Evolutionary conservation across 441 rosid species (phyloP), one percentile per base, ranked within the genome.

Genomic region (Cnidoscolus chayamansa): DNA sequence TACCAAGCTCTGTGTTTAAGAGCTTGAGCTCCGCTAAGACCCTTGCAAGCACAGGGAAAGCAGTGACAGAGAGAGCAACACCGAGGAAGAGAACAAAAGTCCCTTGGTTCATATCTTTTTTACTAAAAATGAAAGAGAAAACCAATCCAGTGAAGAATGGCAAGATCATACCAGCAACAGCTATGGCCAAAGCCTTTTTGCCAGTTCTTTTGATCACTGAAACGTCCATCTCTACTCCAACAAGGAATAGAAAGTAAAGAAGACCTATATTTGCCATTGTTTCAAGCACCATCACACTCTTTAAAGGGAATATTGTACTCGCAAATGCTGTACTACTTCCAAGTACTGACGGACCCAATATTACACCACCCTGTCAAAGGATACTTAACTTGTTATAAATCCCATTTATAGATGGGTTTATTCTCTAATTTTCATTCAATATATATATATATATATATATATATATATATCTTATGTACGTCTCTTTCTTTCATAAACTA

Each of bases 261-360:
- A 96, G 90, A 57, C 98, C 97, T 1, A 96, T 83, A 11, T 91
- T 93, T n/a, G 98, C 97, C 97, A 93, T 90, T 66, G 97, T 91
- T 80, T 96, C 99, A 13, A 95, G 94, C 75, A 95, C 98, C 97
- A 95, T 89, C 53, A 95, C 98, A 78, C 97, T 91, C 72, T 94
- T 81, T 1, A 91, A 78, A 11, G 99, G 99, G 72, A 95, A 95
- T 0, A 95, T 16, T 0, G 84, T 71, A 43, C 69, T 68, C 1
- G 90, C 86, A 0, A 91, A 89, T 17, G 1, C 5, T 0, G 10
- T 0, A 56, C 61, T 82, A 7, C 87, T 84, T 16, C 97, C 97
- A 0, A 93, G 86, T 10, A 88, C 90, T 0, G 98, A 90, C 0
- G 98, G 98, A 31, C 99, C 99, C 19, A 95, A 75, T 25, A 95